Base-by-base conservation (phyloP, 495 filamentous ascomycete genomes). In the Penicillium nucicola region DNA sequence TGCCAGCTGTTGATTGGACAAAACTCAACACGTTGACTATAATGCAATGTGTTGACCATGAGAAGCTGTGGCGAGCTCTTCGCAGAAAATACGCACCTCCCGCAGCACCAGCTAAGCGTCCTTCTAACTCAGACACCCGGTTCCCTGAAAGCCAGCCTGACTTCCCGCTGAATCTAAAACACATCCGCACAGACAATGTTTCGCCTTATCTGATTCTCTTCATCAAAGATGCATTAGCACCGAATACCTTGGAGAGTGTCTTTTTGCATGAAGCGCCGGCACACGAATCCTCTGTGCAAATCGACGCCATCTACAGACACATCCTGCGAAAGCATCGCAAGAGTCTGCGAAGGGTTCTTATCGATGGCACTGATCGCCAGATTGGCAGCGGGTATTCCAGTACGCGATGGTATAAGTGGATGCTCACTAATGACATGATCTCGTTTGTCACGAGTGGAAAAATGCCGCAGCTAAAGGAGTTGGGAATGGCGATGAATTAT, bases 121-220 rank as follows among this genome's bases (percentile, higher is more conserved):
- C 45, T 8, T 56, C 48, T 31, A 64, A 35, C 30, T 53, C 53
- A 20, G 60, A 43, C 1, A 36, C 40, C 42, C 57, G 39, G 37
- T 54, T 41, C 28, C 60, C 17, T 45, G 49, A 33, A 6, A 49
- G 28, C 45, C 52, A 36, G 28, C 50, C 38, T 30, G 83, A 89
- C 28, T 96, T 90, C 58, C 75, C 77, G 25, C 69, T 97, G 5
- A 83, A 81, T 0, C 70, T 97, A 38, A 92, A 87, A 64, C 80
- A 86, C 53, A 77, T 97, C 11, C 89, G 95, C 52, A 95, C 88
- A 0, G 89, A 96, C 62, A 74, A 74, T 10, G 87, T 92, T n/a
- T 90, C 89, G 0, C 69, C 81, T 15, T 78, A 84, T 18, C 68
- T 97, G n/a, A 82, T 96, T 34, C 74, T 78, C 7, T 96, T 96